Conservation (phyloP, 257 asterid genomes). For the Verbena officinalis region DNA sequence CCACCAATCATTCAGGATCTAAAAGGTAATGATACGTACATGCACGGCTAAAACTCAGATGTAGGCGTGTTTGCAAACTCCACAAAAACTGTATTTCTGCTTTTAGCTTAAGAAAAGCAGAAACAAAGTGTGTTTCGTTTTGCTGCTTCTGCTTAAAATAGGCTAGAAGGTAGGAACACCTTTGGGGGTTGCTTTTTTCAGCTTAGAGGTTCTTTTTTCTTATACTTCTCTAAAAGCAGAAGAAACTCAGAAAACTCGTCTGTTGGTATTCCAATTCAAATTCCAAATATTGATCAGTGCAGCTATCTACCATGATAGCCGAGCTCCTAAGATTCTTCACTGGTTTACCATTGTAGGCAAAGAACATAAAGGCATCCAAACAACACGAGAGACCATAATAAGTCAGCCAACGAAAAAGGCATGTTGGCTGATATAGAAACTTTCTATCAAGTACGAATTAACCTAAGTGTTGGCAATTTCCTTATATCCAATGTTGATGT, state of each 20-base stretch:
- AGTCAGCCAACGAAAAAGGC: constrained; percentile 9
- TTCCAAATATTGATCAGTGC: constrained; percentile 56
- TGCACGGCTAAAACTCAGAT: too few relatives aligned
- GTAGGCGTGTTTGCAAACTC: too few relatives aligned
- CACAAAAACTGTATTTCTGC: too few relatives aligned
- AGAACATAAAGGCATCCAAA: constrained; percentile 43
- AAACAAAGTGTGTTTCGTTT: too few relatives aligned
- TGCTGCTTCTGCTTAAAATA: too few relatives aligned
- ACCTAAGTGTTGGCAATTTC: constrained; percentile 74
- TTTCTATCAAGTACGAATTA: constrained; percentile 18
- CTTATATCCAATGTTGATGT: constrained; percentile 65
- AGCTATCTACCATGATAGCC: constrained; percentile 64
- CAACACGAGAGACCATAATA: not conserved
- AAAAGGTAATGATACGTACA: too few relatives aligned
- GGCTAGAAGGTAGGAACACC: too few relatives aligned
- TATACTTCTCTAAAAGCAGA: too few relatives aligned
- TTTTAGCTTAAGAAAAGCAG: too few relatives aligned
- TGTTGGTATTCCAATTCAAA: constrained; percentile 68
- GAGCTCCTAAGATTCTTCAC: constrained; percentile 63
- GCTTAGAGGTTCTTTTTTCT: too few relatives aligned
- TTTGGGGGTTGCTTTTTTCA: too few relatives aligned
- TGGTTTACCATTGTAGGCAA: constrained; percentile 56
- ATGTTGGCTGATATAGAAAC: constrained; percentile 1
- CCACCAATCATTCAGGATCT: too few relatives aligned
- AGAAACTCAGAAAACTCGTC: constrained; percentile 30